Conservation (phyloP, 257 asterid genomes). For the Cynanchum wilfordii region DNA sequence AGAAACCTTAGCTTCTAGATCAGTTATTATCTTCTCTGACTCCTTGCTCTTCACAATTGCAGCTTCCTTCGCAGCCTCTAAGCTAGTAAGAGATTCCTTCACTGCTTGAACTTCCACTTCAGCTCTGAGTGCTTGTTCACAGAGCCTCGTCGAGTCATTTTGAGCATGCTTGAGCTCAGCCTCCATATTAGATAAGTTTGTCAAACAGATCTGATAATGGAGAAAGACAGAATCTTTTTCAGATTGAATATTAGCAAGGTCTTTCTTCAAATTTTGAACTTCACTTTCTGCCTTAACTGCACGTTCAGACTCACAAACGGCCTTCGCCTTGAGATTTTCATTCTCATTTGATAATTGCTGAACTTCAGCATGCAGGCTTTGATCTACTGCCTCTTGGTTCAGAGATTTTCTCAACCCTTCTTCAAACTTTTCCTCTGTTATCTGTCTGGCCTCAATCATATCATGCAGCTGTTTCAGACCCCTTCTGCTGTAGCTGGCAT, state of each 20-base stretch:
- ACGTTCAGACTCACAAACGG: conserved; percentile 43
- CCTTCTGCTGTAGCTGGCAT: conserved; percentile 24
- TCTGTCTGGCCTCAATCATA: conserved; percentile 43
- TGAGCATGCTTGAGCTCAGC: conserved; percentile 53
- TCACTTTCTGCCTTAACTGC: conserved; percentile 60
- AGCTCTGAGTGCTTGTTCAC: conserved; percentile 49
- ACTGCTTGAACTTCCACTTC: conserved; percentile 62
- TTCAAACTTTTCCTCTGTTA: conserved; percentile 18
- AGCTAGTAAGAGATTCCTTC: conserved; percentile 56
- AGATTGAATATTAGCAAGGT: conserved; percentile 47
- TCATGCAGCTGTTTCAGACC: conserved; percentile 56
- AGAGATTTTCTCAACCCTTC: conserved; percentile 16
- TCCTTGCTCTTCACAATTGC: conserved; percentile 43
- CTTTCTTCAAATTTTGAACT: conserved; percentile 48
- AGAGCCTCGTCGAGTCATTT: conserved; percentile 40
- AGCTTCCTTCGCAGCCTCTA: conserved; percentile 58
- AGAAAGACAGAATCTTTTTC: conserved; percentile 57
- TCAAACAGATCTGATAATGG: conserved; percentile 62
- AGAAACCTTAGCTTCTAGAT: conserved; percentile 46
- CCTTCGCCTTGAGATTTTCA: conserved; percentile 47
- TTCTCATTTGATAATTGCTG: conserved; percentile 34
- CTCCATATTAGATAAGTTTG: conserved; percentile 48
- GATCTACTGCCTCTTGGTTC: conserved; percentile 21
- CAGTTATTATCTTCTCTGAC: conserved; percentile 41
- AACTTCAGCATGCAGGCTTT: conserved; percentile 28